Percentiles rank a stretch among this genome's conserved stretches.
phyloP scores from a whole-genome alignment of 2,329 filamentous ascomycete genomes.

The Bisporella sp. region DNA sequence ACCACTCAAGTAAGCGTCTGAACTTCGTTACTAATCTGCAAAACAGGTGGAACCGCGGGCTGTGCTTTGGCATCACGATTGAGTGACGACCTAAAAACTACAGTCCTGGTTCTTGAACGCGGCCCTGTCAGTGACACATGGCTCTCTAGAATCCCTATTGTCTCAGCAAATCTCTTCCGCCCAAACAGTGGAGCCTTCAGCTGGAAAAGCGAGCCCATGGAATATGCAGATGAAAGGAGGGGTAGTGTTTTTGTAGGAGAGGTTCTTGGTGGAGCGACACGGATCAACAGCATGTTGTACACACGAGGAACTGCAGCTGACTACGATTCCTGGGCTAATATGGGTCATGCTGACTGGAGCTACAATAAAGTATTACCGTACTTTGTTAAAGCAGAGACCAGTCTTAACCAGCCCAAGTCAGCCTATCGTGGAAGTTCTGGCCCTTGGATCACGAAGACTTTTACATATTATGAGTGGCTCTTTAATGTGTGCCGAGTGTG shows the following conservation, averaged over 20 bases:
- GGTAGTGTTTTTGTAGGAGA: background rate
- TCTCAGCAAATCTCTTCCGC: background rate
- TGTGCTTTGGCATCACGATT: conserved; percentile 34
- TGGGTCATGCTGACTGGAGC: conserved; percentile 39
- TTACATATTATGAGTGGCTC: background rate
- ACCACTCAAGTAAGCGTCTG: background rate
- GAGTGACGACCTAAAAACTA: conserved; percentile 28
- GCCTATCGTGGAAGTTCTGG: background rate
- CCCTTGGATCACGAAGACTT: conserved; percentile 2
- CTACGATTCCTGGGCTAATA: conserved; percentile 36
- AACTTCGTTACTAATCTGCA: background rate
- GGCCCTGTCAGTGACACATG: conserved; percentile 16
- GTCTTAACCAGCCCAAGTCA: background rate
- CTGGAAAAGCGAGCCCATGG: conserved; percentile 2
- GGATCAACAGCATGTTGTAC: conserved; percentile 34
- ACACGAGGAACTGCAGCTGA: conserved; percentile 31
- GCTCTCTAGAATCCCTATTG: conserved; percentile 1
- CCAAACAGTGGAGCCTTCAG: background rate
- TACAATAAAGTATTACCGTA: conserved; percentile 36
- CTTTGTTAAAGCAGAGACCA: conserved; percentile 27
- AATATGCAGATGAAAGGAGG: background rate
- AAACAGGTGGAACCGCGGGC: conserved; percentile 33
- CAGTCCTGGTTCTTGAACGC: conserved; percentile 33
- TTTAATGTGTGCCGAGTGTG: conserved; percentile 1
- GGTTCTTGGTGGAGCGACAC: conserved; percentile 31